A percentile compares a stretch with the other conserved stretches of the same genome.
Evolutionary conservation across 1,139 yeast genomes (phyloP).

Genomic region (Scheffersomyces parashehatae): DNA sequence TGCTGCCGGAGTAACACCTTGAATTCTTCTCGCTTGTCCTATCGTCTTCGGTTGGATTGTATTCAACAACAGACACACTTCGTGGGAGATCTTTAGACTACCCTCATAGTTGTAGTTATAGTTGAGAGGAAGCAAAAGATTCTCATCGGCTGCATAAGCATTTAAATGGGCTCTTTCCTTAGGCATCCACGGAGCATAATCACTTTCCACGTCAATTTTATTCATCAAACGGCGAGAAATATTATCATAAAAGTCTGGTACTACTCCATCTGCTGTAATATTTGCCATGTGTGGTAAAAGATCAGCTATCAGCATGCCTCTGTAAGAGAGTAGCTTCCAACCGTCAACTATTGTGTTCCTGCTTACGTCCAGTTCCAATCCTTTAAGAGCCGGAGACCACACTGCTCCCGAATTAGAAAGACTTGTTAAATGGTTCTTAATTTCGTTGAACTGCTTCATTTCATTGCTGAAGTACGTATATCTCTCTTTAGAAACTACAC

Average conservation of each 20-base stretch:
- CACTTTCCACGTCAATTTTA: conserved; percentile 75
- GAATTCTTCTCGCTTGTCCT: conserved; percentile 93
- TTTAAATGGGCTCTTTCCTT: conserved; percentile 70
- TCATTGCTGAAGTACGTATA: conserved; percentile 53
- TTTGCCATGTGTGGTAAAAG: conserved; percentile 32
- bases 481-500: conserved; percentile 66
- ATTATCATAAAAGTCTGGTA: conserved; percentile 17
- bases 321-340: conserved; percentile 47
- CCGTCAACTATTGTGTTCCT: conserved; percentile 36
- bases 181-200: conserved; percentile 76
- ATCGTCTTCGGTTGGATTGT: conserved; percentile 81
- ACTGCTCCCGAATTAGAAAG: conserved; percentile 52
- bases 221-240: conserved; percentile 57
- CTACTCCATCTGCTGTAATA: conserved; percentile 15
- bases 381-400: conserved; percentile 60
- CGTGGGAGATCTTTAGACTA: conserved; percentile 60
- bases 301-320: conserved; percentile 30
- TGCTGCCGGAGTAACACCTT: conserved; percentile 91
- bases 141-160: conserved; percentile 85
- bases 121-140: conserved; percentile 61
- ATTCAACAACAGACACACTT: conserved; percentile 70
- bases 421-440: conserved; percentile 46
- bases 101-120: conserved; percentile 61
- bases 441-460: conserved; percentile 41
- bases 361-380: conserved; percentile 47